Base-by-base conservation (phyloP, 2,329 filamentous ascomycete genomes). In the Exophiala bonariae region DNA sequence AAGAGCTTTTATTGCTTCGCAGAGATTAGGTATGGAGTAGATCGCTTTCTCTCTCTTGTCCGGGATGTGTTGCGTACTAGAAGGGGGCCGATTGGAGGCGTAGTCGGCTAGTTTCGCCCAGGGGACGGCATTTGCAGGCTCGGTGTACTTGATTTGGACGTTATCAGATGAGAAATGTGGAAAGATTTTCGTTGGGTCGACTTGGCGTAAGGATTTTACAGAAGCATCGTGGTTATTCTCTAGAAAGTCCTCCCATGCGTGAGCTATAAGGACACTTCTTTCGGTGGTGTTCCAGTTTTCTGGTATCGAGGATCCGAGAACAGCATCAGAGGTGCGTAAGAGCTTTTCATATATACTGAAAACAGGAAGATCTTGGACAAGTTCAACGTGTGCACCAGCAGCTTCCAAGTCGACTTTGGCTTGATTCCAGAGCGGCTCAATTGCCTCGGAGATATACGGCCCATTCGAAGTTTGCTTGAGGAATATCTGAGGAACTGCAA, bases 211-310 rank as follows among this genome's bases (percentile, higher is more conserved):
- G 26, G 61, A 63, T 1, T 67, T 57, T 28, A 70, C 61, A 1
- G 64, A 66, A 0, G 63, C 36, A 45, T 77, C 72, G 6, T 59
- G 61, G 49, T 76, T 77, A 2, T 61, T 49, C 2, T 55, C 50
- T 2, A 80, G 63, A 42, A 80, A 80, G 35, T 74, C 70, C 45
- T 79, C 70, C 77, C 77, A 80, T 0, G 71, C 69, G 52, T 74
- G 71, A 2, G 76, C 73, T 2, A 78, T 72, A 1, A 79, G 62
- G n/a, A 70, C 62, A 16, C 73, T 66, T 45, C 75, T 66, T 54
- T 79, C 76, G 19, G 69, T 66, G 39, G 58, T 61, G 31, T 72
- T 69, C 75, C 75, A 79, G 45, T 70, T 65, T 1, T 67, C 63
- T 1, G 73, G 57, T 8, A 74, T 67, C 19, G 71, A 71, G 13